Evolutionary conservation across 169 alveolate species (phyloP).

Genomic region (Eimeria necatrix): DNA sequence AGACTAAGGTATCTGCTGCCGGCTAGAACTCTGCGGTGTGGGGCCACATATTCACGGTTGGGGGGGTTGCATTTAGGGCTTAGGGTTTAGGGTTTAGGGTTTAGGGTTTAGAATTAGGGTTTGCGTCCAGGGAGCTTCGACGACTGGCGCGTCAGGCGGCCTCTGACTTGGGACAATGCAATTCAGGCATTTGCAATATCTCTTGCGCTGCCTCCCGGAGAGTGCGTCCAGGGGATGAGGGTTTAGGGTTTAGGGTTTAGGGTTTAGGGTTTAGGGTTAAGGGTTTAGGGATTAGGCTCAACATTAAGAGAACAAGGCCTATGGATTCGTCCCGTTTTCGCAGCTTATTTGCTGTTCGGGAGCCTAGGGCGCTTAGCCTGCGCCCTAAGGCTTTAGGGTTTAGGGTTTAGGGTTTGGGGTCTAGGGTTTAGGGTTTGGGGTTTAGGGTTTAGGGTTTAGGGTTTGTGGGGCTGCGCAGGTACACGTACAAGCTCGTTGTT

Average conservation of each 20-base stretch:
- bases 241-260: background rate
- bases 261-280: conserved; percentile 18
- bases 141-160: conserved; percentile 92
- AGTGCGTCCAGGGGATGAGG: conserved; percentile 67
- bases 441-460: background rate
- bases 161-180: conserved; percentile 88
- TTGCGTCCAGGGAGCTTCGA: conserved; percentile 88
- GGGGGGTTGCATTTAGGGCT: conserved; percentile 6
- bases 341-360: background rate
- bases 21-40: too few relatives aligned
- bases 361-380: background rate
- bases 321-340: background rate
- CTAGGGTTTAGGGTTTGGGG: background rate
- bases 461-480: conserved; percentile 57
- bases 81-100: background rate
- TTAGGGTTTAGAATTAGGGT: conserved; percentile 19
- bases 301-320: too few relatives aligned
- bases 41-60: too few relatives aligned
- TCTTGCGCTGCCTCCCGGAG: conserved; percentile 90
- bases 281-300: background rate
- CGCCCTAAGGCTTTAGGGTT: background rate
- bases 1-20: too few relatives aligned
- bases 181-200: conserved; percentile 87
- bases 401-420: too few relatives aligned
- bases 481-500: conserved; percentile 89